Evolutionary conservation across 1,139 yeast species (phyloP).

Genomic region (Kodamaea fungicola): DNA sequence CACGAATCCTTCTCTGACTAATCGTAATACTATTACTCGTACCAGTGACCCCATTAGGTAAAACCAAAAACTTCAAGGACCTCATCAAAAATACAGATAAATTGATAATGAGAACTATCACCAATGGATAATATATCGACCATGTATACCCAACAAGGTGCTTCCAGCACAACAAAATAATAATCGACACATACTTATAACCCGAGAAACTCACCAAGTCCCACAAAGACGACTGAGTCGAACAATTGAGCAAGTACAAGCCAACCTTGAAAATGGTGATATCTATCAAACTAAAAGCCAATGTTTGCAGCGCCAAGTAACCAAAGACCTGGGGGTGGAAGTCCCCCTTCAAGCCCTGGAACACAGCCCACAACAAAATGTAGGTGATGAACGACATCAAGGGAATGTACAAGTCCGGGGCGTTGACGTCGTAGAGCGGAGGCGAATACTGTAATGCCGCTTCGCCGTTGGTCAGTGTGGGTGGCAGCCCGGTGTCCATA

Average conservation of each 20-base stretch:
- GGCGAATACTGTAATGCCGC: slow-evolving; percentile 50
- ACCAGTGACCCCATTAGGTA: slow-evolving; percentile 44
- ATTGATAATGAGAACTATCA: slow-evolving; percentile 43
- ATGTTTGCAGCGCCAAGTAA: slow-evolving; percentile 82
- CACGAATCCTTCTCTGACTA: slow-evolving; percentile 74
- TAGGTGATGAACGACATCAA: slow-evolving; percentile 90
- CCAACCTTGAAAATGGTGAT: slow-evolving; percentile 43
- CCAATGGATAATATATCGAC: slow-evolving; percentile 37
- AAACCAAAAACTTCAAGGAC: slow-evolving; percentile 73
- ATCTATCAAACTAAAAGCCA: slow-evolving; percentile 80
- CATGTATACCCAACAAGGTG: slow-evolving; percentile 34
- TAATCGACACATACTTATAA: slow-evolving; percentile 85
- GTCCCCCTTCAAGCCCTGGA: slow-evolving; percentile 83
- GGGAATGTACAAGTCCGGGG: slow-evolving; percentile 96
- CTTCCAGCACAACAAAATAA: slow-evolving; percentile 51
- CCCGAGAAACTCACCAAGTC: slow-evolving; percentile 91
- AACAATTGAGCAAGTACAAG: slow-evolving; percentile 47
- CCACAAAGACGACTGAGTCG: slow-evolving; percentile 56
- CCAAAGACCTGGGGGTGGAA: slow-evolving; percentile 95
- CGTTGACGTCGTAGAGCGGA: slow-evolving; percentile 81
- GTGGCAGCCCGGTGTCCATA: slow-evolving; percentile 12
- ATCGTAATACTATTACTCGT: slow-evolving; percentile 56
- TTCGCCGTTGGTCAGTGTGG: slow-evolving; percentile 21
- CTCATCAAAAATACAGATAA: slow-evolving; percentile 77
- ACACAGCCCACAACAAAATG: slow-evolving; percentile 76